A percentile compares a stretch with the other conserved stretches of the same genome.
Evolutionary conservation across 176 grass and related monocot genomes (phyloP).

Genomic region (Secale cereale): DNA sequence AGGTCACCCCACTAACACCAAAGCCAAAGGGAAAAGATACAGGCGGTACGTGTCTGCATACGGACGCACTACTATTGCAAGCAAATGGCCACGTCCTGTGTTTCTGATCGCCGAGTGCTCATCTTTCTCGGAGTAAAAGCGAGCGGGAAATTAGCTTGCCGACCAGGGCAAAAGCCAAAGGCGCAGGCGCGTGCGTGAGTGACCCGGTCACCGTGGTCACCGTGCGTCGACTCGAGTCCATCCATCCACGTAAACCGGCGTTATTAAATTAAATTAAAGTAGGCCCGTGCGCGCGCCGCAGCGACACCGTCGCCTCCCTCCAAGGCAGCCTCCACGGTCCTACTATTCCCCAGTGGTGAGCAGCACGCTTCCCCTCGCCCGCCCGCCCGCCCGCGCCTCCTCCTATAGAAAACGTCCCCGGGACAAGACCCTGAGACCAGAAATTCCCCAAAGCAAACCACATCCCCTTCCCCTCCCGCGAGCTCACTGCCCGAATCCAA

Average conservation of each 20-base stretch:
- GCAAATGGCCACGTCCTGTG: too few species aligned
- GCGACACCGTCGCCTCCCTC: background rate
- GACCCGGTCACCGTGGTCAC: background rate
- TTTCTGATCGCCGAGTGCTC: too few species aligned
- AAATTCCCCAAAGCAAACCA: background rate
- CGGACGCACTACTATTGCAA: too few species aligned
- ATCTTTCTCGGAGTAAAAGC: too few species aligned
- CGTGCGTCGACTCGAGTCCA: background rate
- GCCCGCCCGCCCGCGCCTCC: too few species aligned
- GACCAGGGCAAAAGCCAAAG: background rate
- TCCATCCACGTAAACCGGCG: background rate
- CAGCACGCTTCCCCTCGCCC: background rate
- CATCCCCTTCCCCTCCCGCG: background rate
- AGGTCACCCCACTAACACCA: too few species aligned
- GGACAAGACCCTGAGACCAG: background rate
- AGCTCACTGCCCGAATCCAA: background rate
- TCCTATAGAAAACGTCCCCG: background rate
- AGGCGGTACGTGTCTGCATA: too few species aligned
- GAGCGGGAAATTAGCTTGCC: background rate
- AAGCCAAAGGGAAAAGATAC: too few species aligned
- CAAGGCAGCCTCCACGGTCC: background rate
- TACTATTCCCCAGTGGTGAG: background rate
- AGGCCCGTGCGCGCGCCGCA: background rate
- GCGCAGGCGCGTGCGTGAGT: background rate
- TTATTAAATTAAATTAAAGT: background rate